phyloP scores from a whole-genome alignment of 2,329 filamentous ascomycete genomes.

The Pseudopithomyces chartarum region DNA sequence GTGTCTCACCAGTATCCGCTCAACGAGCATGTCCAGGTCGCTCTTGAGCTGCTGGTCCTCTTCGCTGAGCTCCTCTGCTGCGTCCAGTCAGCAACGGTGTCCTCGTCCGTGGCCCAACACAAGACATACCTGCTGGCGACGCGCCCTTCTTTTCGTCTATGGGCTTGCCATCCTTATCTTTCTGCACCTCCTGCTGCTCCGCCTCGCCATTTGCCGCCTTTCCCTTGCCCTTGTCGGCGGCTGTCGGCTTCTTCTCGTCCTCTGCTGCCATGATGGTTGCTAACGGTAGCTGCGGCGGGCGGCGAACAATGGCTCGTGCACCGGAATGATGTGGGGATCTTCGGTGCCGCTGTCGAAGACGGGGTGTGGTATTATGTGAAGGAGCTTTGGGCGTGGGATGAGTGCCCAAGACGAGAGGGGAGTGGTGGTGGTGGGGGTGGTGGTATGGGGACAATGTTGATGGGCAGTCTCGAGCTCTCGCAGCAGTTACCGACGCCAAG shows the following conservation, averaged over 20 bases:
- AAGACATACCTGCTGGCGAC: conserved; percentile 60
- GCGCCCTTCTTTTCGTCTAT: conserved; percentile 78
- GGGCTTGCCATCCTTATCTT: conserved; percentile 72
- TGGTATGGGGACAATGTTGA: conserved; percentile 30
- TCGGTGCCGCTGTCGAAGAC: neutral
- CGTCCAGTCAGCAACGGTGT: conserved; percentile 37
- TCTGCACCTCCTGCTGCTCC: conserved; percentile 61
- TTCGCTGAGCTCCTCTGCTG: conserved; percentile 87
- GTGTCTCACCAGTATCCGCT: conserved; percentile 77
- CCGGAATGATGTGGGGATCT: conserved; percentile 18
- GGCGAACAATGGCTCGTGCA: conserved; percentile 32
- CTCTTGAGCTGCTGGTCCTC: conserved; percentile 98
- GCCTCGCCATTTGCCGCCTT: conserved; percentile 78
- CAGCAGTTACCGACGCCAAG: conserved; percentile 23
- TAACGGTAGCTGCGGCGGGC: conserved; percentile 39
- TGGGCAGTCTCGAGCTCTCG: conserved; percentile 30
- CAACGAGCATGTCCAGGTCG: conserved; percentile 97
- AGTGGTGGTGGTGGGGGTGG: conserved; percentile 17
- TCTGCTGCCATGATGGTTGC: conserved; percentile 82
- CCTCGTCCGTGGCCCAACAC: conserved; percentile 14
- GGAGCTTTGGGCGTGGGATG: conserved; percentile 14
- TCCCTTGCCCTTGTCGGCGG: conserved; percentile 93
- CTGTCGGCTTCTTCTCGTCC: conserved; percentile 80
- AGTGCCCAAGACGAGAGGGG: conserved; percentile 15
- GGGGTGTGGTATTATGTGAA: conserved; percentile 7